Evolutionary conservation across 495 filamentous ascomycete species (phyloP).

Genomic region (Apiosordaria backusii): DNA sequence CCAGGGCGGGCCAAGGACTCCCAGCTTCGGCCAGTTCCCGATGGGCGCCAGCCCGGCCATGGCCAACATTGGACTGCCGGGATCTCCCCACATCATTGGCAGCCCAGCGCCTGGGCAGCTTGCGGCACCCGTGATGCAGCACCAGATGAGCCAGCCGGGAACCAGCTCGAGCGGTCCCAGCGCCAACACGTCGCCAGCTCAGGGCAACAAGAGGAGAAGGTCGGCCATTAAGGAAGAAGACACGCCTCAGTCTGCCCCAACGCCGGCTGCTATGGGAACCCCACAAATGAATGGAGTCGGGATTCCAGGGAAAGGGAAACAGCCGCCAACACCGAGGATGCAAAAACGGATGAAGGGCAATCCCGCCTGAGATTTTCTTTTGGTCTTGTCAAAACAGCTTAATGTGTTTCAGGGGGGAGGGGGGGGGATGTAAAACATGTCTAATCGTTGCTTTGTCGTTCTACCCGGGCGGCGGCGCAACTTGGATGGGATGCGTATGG

Average conservation of each 20-base stretch:
- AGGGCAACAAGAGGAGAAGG: conserved; percentile 64
- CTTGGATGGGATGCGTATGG: neutral
- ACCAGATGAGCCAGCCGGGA: conserved; percentile 70
- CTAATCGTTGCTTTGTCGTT: neutral
- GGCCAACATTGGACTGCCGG: conserved; percentile 54
- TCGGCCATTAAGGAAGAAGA: conserved; percentile 80
- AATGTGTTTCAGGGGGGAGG: neutral
- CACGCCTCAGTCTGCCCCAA: conserved; percentile 43
- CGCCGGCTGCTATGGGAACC: conserved; percentile 37
- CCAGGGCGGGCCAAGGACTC: conserved; percentile 43
- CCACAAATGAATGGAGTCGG: conserved; percentile 46
- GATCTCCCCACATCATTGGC: conserved; percentile 53
- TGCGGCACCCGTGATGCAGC: conserved; percentile 64
- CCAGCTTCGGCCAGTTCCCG: conserved; percentile 49
- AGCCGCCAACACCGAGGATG: conserved; percentile 46
- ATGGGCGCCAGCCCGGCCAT: conserved; percentile 54
- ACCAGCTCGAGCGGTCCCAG: conserved; percentile 67
- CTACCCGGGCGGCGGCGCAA: neutral
- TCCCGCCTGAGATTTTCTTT: conserved; percentile 20
- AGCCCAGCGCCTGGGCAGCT: conserved; percentile 57
- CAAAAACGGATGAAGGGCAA: conserved; percentile 45
- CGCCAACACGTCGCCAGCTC: conserved; percentile 80
- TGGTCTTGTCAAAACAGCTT: neutral
- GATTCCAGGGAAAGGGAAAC: conserved; percentile 33
- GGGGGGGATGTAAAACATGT: neutral